These are phyloP conservation scores for Psidium guajava DNA, from an alignment of 345 rosid genomes.

Conservation along the genomic window DNA sequence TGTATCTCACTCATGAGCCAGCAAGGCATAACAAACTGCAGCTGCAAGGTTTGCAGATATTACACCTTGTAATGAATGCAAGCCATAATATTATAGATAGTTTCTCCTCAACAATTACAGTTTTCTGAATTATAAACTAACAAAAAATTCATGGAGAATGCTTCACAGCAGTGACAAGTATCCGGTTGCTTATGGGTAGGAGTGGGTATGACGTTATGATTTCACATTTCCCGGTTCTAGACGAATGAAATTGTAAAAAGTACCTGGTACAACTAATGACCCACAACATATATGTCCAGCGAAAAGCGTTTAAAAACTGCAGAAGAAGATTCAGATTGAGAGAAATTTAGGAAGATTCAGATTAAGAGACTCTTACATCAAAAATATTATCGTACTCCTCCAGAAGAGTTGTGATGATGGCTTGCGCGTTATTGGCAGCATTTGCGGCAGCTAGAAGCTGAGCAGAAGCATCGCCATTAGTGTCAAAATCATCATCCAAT, in stretches of 20 bases:
- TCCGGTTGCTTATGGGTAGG: neutral
- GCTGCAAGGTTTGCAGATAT: neutral
- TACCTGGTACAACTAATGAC: neutral
- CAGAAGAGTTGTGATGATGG: slow-evolving; percentile 66
- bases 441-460: slow-evolving; percentile 99
- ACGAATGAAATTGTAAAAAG: neutral
- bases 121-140: neutral
- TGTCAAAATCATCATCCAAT: slow-evolving; percentile 80
- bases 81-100: neutral
- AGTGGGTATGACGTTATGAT: neutral
- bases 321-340: neutral
- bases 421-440: slow-evolving; percentile 96
- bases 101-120: neutral
- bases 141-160: neutral
- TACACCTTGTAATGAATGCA: neutral
- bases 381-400: slow-evolving; percentile 87
- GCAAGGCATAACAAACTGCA: neutral
- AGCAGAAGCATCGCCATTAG: slow-evolving; percentile 78
- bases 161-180: neutral
- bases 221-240: neutral
- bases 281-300: neutral
- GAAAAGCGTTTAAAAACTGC: neutral
- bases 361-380: slow-evolving; percentile 50
- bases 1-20: neutral
- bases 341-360: slow-evolving; percentile 22